phyloP scores from a whole-genome alignment of 2,329 filamentous ascomycete species.

The Pseudogymnoascus sp. region DNA sequence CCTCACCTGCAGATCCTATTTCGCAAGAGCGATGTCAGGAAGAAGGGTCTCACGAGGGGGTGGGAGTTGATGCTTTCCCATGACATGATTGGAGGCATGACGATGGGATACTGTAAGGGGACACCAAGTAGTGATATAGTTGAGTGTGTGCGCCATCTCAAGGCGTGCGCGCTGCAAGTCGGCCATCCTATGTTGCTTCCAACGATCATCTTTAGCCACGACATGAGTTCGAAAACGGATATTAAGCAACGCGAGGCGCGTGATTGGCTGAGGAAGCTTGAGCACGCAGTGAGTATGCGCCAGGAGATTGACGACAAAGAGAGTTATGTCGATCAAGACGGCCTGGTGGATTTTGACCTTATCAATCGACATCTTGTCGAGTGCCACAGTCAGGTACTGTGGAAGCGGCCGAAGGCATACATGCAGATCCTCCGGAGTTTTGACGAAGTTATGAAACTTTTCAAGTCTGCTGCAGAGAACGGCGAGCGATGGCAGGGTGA shows the following conservation, averaged over 20 bases:
- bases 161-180: constrained; percentile 43
- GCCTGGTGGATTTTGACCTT: constrained; percentile 50
- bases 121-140: constrained; percentile 51
- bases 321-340: constrained; percentile 47
- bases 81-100: constrained; percentile 47
- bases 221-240: constrained; percentile 49
- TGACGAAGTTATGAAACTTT: constrained; percentile 31
- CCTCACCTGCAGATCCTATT: constrained; percentile 56
- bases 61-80: constrained; percentile 60
- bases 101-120: constrained; percentile 56
- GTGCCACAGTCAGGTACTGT: constrained; percentile 56
- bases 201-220: constrained; percentile 52
- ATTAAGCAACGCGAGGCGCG: constrained; percentile 55
- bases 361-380: constrained; percentile 58
- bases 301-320: constrained; percentile 30
- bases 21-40: constrained; percentile 58
- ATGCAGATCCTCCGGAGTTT: constrained; percentile 46
- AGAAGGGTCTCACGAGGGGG: constrained; percentile 55
- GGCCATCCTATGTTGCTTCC: constrained; percentile 56
- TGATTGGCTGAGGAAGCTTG: constrained; percentile 54
- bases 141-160: constrained; percentile 43
- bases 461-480: constrained; percentile 3
- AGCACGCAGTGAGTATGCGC: constrained; percentile 56
- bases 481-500: constrained; percentile 18
- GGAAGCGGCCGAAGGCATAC: constrained; percentile 58